Base-by-base conservation (phyloP, 1,284 basidiomycete species). In the Microbotryum silenes-acaulis region DNA sequence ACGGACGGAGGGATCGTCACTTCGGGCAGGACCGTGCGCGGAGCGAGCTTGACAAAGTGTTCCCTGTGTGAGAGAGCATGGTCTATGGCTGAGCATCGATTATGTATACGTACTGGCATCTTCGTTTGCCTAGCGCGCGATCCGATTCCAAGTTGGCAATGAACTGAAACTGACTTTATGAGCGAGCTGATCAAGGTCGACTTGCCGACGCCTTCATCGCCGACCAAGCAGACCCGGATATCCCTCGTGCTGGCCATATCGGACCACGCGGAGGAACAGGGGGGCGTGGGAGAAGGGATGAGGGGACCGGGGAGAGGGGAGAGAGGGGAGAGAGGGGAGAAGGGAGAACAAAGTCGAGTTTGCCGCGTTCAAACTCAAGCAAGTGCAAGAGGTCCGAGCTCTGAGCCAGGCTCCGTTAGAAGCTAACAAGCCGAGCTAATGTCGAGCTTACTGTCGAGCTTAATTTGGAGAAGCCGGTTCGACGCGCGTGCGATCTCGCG, bases 1-100 rank as follows among this genome's bases (percentile, higher is more conserved):
- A 94, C 90, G 77, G 92, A 89, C 73, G 91, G 90, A 9, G 92
- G 92, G 62, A 96, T 93, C 6, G 92, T 96, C 53, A 96, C 90
- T 77, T 96, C 91, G 18, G 91, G 92, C 21, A 96, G 86, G 73
- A 93, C 76, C 88, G 91, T 60, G 90, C 90, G 89, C 89, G 70
- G 70, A 4, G 62, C 48, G 58, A 62, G 47, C 46, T 57, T 56
- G 65, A 69, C 72, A 57, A 57, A 70, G 33, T 62, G 51, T 51
- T 73, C 72, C 51, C 62, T 69, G 52, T 31, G 31, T 9, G 31
- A 31, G 27, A 25, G 25, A 23, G 23, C 27, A 27, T 27, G 27
- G 27, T 27, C 27, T 27, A 27, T 27, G 27, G 23, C 27, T 27
- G 27, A 27, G 27, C 27, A 27, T 27, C 27, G 27, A 1, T 27